These are phyloP conservation scores for Tolypocladium capitatum DNA, from an alignment of 2,329 filamentous ascomycete species.

Conservation along the genomic window DNA sequence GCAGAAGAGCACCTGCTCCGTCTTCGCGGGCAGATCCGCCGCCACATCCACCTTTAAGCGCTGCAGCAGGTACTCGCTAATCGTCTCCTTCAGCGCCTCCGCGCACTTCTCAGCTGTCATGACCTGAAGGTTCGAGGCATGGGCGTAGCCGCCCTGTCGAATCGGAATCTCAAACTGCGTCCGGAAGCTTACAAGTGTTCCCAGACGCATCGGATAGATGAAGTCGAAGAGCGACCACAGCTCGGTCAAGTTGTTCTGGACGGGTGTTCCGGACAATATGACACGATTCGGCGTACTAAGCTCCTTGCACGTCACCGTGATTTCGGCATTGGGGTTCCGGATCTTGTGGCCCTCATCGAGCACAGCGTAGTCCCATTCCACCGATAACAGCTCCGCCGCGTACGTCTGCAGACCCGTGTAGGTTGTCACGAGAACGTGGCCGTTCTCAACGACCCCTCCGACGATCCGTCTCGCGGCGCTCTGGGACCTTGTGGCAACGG, in stretches of 20 bases:
- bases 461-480: conserved; percentile 69
- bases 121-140: conserved; percentile 85
- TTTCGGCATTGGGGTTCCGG: conserved; percentile 85
- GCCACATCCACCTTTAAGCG: conserved; percentile 90
- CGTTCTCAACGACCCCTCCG: conserved; percentile 65
- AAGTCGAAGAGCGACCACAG: conserved; percentile 98
- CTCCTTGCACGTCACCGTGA: conserved; percentile 92
- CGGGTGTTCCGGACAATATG: conserved; percentile 90
- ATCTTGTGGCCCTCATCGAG: conserved; percentile 98
- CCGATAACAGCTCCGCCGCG: conserved; percentile 63
- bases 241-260: conserved; percentile 93
- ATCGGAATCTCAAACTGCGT: conserved; percentile 92
- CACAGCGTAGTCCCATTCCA: conserved; percentile 87
- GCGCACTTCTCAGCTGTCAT: conserved; percentile 92
- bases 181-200: conserved; percentile 80
- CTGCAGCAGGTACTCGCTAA: conserved; percentile 85
- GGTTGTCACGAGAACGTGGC: conserved; percentile 89
- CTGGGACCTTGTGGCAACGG: conserved; percentile 18
- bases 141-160: conserved; percentile 83
- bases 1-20: conserved; percentile 90
- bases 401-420: conserved; percentile 95
- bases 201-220: conserved; percentile 89
- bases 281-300: conserved; percentile 78
- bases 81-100: conserved; percentile 83
- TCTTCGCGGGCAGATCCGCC: conserved; percentile 87